Percentiles rank a stretch among this genome's conserved stretches.
These are phyloP conservation scores for Rhizopogon roseolus DNA, from an alignment of 768 basidiomycete genomes.

Conservation along the genomic window DNA sequence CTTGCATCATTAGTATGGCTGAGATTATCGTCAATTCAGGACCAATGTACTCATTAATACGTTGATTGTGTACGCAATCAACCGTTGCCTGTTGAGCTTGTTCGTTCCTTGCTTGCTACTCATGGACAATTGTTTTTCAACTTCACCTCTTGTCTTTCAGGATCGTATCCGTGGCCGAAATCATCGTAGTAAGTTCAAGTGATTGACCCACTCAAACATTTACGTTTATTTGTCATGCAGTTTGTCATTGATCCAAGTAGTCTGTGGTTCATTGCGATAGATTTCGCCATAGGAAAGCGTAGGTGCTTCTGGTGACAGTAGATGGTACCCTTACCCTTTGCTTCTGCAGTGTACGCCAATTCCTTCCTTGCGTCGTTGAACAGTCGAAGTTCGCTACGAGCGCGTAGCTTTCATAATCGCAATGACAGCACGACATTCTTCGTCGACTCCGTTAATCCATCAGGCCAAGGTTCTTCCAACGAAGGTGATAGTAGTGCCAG, in stretches of 20 bases:
- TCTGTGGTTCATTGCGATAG: constrained; percentile 43
- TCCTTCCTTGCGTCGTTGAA: constrained; percentile 43
- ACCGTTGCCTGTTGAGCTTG: constrained; percentile 46
- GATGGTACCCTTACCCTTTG: not conserved
- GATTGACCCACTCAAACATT: not conserved
- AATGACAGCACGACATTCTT: not conserved
- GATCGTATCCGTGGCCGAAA: constrained; percentile 14
- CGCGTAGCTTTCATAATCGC: not conserved
- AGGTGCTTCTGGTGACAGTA: constrained; percentile 4
- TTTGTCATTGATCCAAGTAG: constrained; percentile 37
- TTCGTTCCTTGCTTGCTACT: constrained; percentile 16
- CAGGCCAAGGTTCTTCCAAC: not conserved
- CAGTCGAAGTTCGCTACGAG: constrained; percentile 30
- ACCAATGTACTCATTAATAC: constrained; percentile 38
- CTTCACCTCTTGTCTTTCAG: constrained; percentile 4
- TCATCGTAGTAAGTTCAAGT: constrained; percentile 12
- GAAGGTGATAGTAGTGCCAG: too few species aligned
- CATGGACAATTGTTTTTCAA: not conserved
- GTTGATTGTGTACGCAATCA: constrained; percentile 45
- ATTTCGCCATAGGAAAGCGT: constrained; percentile 46
- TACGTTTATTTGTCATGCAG: constrained; percentile 8
- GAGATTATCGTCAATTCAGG: constrained; percentile 15
- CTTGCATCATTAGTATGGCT: not conserved
- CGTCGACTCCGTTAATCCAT: not conserved
- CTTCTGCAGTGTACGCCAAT: constrained; percentile 36